phyloP scores from a whole-genome alignment of 331 rosid species.

The Pyracantha coccinea region DNA sequence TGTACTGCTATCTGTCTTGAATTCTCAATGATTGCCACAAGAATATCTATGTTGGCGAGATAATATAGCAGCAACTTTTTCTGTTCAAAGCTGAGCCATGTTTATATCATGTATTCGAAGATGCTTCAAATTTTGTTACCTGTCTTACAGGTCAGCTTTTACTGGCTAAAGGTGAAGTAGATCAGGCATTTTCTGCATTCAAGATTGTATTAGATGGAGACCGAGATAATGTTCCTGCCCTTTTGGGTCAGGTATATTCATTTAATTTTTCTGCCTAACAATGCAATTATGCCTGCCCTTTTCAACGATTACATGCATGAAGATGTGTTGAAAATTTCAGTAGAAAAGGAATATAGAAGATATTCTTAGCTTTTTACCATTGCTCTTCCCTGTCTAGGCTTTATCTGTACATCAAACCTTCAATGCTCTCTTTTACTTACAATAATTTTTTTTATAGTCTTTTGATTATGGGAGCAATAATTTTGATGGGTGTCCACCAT shows the following conservation, averaged over 20 bases:
- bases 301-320: neutral
- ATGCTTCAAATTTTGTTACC: neutral
- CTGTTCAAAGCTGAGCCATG: neutral
- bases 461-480: neutral
- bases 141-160: slow-evolving; percentile 82
- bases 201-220: slow-evolving; percentile 95
- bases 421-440: neutral
- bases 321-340: neutral
- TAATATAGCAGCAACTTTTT: neutral
- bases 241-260: slow-evolving; percentile 75
- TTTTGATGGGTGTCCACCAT: neutral
- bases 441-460: neutral
- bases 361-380: neutral
- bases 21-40: neutral
- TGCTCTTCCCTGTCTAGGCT: neutral
- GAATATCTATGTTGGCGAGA: neutral
- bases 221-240: slow-evolving; percentile 93
- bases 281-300: neutral
- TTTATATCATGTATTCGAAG: neutral
- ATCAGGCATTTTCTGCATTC: slow-evolving; percentile 92
- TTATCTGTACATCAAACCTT: neutral
- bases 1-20: neutral
- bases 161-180: slow-evolving; percentile 92
- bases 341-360: neutral
- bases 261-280: neutral